Evolutionary conservation across 805 yeast genomes (phyloP).

Genomic region (Debaryomyces prosopidis): DNA sequence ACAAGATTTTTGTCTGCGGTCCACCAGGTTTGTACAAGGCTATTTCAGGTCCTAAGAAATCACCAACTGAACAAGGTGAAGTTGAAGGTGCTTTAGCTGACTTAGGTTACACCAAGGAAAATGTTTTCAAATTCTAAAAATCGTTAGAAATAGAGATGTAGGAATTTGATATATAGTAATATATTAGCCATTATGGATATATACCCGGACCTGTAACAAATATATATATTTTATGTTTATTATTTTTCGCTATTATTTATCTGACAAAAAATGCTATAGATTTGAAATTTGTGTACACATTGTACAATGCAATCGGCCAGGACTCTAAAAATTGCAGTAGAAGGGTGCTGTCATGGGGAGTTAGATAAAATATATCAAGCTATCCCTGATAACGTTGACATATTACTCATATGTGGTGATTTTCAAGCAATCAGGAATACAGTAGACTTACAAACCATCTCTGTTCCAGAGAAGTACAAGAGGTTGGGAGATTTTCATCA

Average conservation of each 20-base stretch:
- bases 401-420: conserved; percentile 84
- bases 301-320: conserved; percentile 1
- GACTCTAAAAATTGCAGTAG: conserved; percentile 56
- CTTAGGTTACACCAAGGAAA: conserved; percentile 81
- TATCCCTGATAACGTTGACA: conserved; percentile 20
- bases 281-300: too few relatives aligned
- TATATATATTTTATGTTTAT: too few relatives aligned
- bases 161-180: background rate
- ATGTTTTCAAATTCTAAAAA: conserved; percentile 83
- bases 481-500: conserved; percentile 75
- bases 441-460: conserved; percentile 65
- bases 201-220: too few relatives aligned
- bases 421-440: conserved; percentile 75
- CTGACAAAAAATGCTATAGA: too few relatives aligned
- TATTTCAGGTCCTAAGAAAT: conserved; percentile 78
- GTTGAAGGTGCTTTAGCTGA: conserved; percentile 84
- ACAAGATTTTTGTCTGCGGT: conserved; percentile 85
- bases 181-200: too few relatives aligned
- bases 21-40: conserved; percentile 92
- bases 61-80: conserved; percentile 95
- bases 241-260: too few relatives aligned
- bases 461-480: conserved; percentile 79
- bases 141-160: background rate
- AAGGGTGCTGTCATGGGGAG: conserved; percentile 91
- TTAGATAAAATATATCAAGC: conserved; percentile 55